phyloP scores from a whole-genome alignment of 2,329 filamentous ascomycete genomes.

The Trichoderma harzianum region DNA sequence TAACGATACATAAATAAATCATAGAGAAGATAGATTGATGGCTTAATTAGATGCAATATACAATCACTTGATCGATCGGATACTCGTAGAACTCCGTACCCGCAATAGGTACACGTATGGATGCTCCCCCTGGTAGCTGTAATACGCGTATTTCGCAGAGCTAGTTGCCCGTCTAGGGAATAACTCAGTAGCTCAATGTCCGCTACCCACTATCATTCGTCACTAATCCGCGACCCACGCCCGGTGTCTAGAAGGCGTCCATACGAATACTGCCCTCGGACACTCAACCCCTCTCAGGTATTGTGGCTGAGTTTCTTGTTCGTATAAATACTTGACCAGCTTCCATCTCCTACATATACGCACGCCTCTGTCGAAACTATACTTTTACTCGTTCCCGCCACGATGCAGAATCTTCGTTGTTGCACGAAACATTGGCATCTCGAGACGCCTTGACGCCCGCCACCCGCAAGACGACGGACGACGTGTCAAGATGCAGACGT shows the following conservation, averaged over 20 bases:
- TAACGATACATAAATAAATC: too few relatives aligned
- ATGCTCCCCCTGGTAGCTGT: background rate
- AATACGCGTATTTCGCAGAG: background rate
- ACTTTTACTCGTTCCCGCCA: background rate
- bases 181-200: background rate
- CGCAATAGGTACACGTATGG: background rate
- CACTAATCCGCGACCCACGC: background rate
- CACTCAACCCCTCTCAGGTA: background rate
- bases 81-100: background rate
- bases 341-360: background rate
- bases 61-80: background rate
- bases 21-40: background rate
- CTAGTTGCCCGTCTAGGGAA: background rate
- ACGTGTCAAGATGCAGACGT: background rate
- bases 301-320: background rate
- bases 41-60: background rate
- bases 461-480: background rate
- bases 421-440: background rate
- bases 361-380: background rate
- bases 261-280: background rate
- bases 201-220: background rate
- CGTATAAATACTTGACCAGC: background rate
- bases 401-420: background rate
- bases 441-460: background rate
- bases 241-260: background rate